Conservation (phyloP, 1,284 basidiomycete species). For the Schizophyllum amplum region DNA sequence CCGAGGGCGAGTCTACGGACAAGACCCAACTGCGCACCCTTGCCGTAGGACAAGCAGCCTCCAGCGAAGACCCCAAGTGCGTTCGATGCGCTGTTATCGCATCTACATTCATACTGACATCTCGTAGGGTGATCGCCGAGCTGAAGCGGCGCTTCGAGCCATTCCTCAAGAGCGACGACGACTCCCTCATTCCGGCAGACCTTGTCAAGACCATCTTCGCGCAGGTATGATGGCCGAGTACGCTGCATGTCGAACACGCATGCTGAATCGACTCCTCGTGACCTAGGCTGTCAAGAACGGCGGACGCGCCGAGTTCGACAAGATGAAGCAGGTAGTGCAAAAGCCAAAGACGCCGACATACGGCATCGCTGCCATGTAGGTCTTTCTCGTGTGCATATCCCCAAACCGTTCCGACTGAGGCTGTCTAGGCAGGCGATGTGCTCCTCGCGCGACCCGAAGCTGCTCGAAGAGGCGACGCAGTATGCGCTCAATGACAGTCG, state of each 20-base stretch:
- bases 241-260: no score
- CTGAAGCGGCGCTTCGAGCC: slow-evolving; percentile 68
- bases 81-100: slow-evolving; percentile 8
- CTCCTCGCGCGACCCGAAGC: slow-evolving; percentile 31
- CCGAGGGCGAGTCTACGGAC: slow-evolving; percentile 63
- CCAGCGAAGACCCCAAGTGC: slow-evolving; percentile 53
- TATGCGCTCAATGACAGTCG: slow-evolving; percentile 48
- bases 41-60: slow-evolving; percentile 65
- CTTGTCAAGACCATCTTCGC: slow-evolving; percentile 48
- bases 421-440: slow-evolving; percentile 33
- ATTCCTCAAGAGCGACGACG: slow-evolving; percentile 69
- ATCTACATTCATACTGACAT: slow-evolving; percentile 1
- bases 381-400: slow-evolving; percentile 2
- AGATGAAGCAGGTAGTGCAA: slow-evolving; percentile 61
- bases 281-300: slow-evolving; percentile 70
- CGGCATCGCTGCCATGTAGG: slow-evolving; percentile 63
- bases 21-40: slow-evolving; percentile 70
- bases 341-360: slow-evolving; percentile 70
- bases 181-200: slow-evolving; percentile 75
- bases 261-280: no score
- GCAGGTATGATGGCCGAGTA: slow-evolving; percentile 32
- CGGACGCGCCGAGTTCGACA: slow-evolving; percentile 73
- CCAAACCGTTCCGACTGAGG: not conserved
- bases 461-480: slow-evolving; percentile 52
- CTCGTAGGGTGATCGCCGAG: slow-evolving; percentile 61